Percentiles rank a stretch among this genome's conserved stretches.
These are phyloP conservation scores for Myriangium duriaei DNA, from an alignment of 2,329 filamentous ascomycete genomes.

Conservation along the genomic window DNA sequence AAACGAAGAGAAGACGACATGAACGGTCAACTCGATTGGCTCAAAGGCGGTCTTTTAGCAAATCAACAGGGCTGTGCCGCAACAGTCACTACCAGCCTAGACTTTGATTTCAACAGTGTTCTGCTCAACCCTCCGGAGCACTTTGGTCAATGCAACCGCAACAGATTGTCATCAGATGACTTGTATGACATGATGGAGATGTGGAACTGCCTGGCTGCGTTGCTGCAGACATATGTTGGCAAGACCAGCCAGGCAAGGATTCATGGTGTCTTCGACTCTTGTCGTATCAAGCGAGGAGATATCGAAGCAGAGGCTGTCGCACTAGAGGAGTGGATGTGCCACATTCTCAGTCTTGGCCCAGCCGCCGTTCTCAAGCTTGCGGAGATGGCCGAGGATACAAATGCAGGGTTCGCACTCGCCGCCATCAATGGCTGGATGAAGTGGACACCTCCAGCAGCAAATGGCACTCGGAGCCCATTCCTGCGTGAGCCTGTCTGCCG, in stretches of 20 bases:
- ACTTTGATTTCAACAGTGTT: slow-evolving; percentile 40
- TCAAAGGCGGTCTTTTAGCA: slow-evolving; percentile 44
- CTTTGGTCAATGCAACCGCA: slow-evolving; percentile 46
- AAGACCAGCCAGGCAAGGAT: slow-evolving; percentile 42
- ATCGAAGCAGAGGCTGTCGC: slow-evolving; percentile 40
- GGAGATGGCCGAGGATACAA: slow-evolving; percentile 23
- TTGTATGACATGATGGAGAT: slow-evolving; percentile 53
- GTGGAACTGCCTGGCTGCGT: slow-evolving; percentile 47
- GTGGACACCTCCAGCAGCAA: slow-evolving; percentile 39
- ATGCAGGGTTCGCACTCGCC: slow-evolving; percentile 40
- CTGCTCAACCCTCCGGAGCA: slow-evolving; percentile 43
- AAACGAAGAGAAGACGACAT: slow-evolving; percentile 48
- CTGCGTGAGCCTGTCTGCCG: slow-evolving; percentile 48
- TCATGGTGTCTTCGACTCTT: slow-evolving; percentile 43
- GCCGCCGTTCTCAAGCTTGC: slow-evolving; percentile 43
- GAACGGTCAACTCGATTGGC: slow-evolving; percentile 49
- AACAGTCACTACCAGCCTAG: slow-evolving; percentile 34
- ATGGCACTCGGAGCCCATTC: slow-evolving; percentile 41
- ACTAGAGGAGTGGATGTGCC: slow-evolving; percentile 50
- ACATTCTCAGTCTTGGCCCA: slow-evolving; percentile 47
- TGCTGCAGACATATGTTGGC: slow-evolving; percentile 44
- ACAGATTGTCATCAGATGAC: slow-evolving; percentile 42
- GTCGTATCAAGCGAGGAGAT: slow-evolving; percentile 34
- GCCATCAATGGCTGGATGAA: slow-evolving; percentile 42
- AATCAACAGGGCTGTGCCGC: slow-evolving; percentile 33